A percentile compares a stretch with the other conserved stretches of the same genome.
Evolutionary conservation across 1,284 basidiomycete species (phyloP).

Genomic region (Naganishia sp.): DNA sequence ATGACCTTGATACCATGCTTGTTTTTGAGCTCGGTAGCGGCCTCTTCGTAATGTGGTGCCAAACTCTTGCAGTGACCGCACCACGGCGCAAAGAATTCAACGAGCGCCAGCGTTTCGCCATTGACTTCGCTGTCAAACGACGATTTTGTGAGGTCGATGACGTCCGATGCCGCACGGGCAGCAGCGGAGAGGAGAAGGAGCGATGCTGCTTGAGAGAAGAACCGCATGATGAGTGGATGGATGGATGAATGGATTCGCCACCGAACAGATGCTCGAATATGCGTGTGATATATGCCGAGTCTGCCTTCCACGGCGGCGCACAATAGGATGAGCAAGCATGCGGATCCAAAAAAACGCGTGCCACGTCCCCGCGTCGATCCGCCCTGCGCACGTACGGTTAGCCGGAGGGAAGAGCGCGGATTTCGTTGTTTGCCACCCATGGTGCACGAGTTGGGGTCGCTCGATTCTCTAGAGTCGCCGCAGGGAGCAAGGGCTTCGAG

Average conservation of each 20-base stretch:
- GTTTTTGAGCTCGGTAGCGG: constrained; percentile 84
- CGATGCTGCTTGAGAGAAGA: constrained; percentile 27
- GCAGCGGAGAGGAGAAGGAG: constrained; percentile 25
- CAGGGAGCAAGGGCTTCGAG: too few relatives aligned
- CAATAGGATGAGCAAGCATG: constrained; percentile 15
- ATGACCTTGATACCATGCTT: constrained; percentile 77
- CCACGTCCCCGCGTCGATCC: constrained; percentile 24
- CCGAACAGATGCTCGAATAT: neutral
- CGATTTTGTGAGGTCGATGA: constrained; percentile 69
- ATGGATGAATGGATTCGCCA: neutral
- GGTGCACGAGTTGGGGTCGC: too few relatives aligned
- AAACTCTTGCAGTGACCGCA: constrained; percentile 59
- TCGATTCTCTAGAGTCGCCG: too few relatives aligned
- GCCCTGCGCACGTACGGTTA: neutral
- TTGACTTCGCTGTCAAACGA: constrained; percentile 72
- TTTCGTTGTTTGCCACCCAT: too few relatives aligned
- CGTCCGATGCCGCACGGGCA: constrained; percentile 65
- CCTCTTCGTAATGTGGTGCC: constrained; percentile 93
- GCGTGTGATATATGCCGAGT: constrained; percentile 17
- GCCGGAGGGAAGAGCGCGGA: too few relatives aligned
- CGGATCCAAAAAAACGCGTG: constrained; percentile 2
- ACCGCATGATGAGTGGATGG: constrained; percentile 14
- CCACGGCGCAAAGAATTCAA: constrained; percentile 64
- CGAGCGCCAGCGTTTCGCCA: constrained; percentile 75
- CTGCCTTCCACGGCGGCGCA: constrained; percentile 3